phyloP scores from a whole-genome alignment of 306 rosid genomes.

The Castanea crenata region DNA sequence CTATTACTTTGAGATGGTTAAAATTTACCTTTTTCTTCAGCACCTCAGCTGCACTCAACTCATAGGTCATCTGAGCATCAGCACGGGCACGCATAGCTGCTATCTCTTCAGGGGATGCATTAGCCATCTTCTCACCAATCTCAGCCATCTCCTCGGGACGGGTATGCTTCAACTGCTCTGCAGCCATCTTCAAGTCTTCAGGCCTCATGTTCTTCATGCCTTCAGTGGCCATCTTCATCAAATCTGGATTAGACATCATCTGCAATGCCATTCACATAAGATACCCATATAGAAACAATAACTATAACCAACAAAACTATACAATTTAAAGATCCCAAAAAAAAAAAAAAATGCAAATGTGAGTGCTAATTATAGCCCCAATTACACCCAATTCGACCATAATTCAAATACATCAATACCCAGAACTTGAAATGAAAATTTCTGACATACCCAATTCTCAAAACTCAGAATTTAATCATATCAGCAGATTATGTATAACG shows the following conservation, averaged over 20 bases:
- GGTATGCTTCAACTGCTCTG: slow-evolving; percentile 84
- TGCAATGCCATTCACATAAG: slow-evolving; percentile 29
- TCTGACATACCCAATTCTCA: background rate
- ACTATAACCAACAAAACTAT: background rate
- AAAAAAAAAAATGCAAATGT: background rate
- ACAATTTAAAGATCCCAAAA: background rate
- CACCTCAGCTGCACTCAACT: slow-evolving; percentile 75
- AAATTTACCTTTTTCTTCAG: slow-evolving; percentile 73
- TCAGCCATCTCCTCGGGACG: slow-evolving; percentile 94
- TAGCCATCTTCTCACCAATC: slow-evolving; percentile 90
- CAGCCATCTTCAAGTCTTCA: slow-evolving; percentile 78
- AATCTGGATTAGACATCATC: slow-evolving; percentile 96
- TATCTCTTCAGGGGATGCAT: slow-evolving; percentile 75
- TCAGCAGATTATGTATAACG: background rate
- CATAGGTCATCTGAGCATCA: slow-evolving; percentile 68
- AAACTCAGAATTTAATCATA: background rate
- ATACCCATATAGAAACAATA: slow-evolving; percentile 7
- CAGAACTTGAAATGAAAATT: background rate
- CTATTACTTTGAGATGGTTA: background rate
- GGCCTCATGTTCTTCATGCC: slow-evolving; percentile 88
- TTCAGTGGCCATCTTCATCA: slow-evolving; percentile 90
- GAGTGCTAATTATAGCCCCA: background rate
- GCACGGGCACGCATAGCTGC: slow-evolving; percentile 72
- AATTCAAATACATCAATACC: background rate
- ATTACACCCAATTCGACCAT: background rate